Conservation (phyloP, 1,284 basidiomycete genomes). For the Ustilago sp. region DNA sequence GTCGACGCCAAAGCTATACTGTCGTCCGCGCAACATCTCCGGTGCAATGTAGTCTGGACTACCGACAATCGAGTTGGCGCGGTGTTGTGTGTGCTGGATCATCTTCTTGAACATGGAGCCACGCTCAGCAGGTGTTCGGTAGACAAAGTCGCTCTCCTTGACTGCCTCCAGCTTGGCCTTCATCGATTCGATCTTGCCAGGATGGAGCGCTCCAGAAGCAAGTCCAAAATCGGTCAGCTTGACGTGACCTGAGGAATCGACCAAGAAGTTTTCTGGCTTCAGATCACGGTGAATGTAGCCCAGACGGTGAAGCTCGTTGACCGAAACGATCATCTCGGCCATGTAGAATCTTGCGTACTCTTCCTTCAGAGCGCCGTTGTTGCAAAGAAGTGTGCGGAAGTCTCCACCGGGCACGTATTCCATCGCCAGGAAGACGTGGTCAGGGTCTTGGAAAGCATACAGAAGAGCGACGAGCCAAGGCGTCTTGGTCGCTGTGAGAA, state of each 20-base stretch:
- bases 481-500: constrained; percentile 67
- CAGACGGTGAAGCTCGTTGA: constrained; percentile 66
- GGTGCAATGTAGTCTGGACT: constrained; percentile 88
- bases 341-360: constrained; percentile 69
- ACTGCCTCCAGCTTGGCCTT: constrained; percentile 97
- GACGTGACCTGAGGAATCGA: constrained; percentile 94
- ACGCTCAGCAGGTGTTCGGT: constrained; percentile 92
- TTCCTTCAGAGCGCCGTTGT: constrained; percentile 71
- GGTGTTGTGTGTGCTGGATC: constrained; percentile 84
- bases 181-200: constrained; percentile 91
- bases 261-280: constrained; percentile 99
- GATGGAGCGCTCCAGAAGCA: constrained; percentile 95
- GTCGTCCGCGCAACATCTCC: constrained; percentile 92
- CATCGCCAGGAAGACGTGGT: constrained; percentile 69
- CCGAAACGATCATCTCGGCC: constrained; percentile 69
- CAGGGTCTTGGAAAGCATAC: constrained; percentile 68
- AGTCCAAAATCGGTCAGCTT: constrained; percentile 99
- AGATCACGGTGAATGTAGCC: constrained; percentile 83
- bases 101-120: constrained; percentile 94
- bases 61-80: constrained; percentile 97
- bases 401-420: constrained; percentile 73
- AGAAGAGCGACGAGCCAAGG: constrained; percentile 67
- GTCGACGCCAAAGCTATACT: constrained; percentile 95
- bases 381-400: constrained; percentile 69
- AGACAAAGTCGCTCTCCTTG: constrained; percentile 90